A percentile compares a stretch with the other conserved stretches of the same genome.
Conservation (phyloP, 176 grass and related monocot species). For the Oryza meridionalis region DNA sequence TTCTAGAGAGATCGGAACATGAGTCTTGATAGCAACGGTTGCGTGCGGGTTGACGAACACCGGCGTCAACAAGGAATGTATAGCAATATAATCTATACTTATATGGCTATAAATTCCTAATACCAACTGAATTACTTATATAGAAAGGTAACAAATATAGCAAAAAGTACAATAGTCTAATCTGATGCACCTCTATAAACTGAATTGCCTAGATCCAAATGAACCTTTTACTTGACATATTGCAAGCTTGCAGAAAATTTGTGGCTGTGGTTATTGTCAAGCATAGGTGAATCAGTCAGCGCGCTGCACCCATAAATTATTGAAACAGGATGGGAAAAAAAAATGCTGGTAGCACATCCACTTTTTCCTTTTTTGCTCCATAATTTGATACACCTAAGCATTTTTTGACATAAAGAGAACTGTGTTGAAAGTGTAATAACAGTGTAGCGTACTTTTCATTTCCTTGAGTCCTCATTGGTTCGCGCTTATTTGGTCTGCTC, state of each 20-base stretch:
- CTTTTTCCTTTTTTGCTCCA: background rate
- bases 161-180: background rate
- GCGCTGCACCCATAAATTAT: background rate
- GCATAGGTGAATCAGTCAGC: background rate
- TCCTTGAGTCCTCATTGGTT: conserved; percentile 58
- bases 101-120: no score
- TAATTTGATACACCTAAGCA: background rate
- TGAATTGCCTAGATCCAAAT: background rate
- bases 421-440: background rate
- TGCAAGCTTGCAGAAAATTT: background rate
- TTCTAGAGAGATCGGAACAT: no score
- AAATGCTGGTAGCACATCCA: background rate
- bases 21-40: no score
- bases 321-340: background rate
- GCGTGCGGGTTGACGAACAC: no score
- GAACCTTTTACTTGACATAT: background rate
- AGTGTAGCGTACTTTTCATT: conserved; percentile 45
- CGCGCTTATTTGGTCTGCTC: conserved; percentile 55
- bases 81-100: no score
- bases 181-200: background rate
- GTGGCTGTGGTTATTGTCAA: background rate
- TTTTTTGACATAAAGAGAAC: background rate
- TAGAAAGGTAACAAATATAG: background rate
- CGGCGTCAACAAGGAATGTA: no score
- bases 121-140: background rate